Conservation (phyloP, 139 green algal species). For the Picochlorum sp. region DNA sequence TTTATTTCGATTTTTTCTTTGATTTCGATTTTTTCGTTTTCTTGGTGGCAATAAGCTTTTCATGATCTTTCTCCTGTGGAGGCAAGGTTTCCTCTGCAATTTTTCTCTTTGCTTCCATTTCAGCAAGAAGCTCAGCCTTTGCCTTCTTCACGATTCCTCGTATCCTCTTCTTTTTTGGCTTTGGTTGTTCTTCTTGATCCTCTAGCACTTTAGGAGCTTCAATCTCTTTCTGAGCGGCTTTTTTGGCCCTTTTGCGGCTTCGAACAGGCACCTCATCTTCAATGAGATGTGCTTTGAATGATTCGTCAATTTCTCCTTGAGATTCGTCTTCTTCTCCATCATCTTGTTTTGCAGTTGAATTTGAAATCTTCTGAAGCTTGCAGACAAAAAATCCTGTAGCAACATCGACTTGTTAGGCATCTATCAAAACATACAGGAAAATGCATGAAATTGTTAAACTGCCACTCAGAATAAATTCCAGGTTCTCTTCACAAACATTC, state of each 20-base stretch:
- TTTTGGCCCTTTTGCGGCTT: background rate
- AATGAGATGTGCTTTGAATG: background rate
- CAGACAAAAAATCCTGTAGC: slow-evolving; percentile 95
- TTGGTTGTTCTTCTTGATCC: background rate
- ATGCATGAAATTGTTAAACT: too few relatives aligned
- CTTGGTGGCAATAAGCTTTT: background rate
- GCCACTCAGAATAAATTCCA: slow-evolving; percentile 2
- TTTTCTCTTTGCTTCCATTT: slow-evolving; percentile 10
- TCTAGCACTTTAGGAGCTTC: background rate
- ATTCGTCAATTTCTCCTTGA: background rate
- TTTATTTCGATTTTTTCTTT: too few relatives aligned
- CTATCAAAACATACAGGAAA: background rate
- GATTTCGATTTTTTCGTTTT: background rate
- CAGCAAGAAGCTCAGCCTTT: slow-evolving; percentile 22
- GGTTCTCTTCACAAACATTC: slow-evolving; percentile 10
- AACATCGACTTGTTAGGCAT: background rate
- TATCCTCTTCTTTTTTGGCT: slow-evolving; percentile 16
- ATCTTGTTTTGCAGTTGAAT: slow-evolving; percentile 41
- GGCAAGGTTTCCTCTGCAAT: background rate
- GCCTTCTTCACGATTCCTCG: slow-evolving; percentile 24
- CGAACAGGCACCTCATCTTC: background rate
- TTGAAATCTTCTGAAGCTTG: slow-evolving; percentile 96
- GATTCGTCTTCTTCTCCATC: slow-evolving; percentile 1
- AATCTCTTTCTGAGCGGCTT: background rate
- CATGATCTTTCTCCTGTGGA: background rate